These are phyloP conservation scores for Xylona heveae DNA, from an alignment of 495 filamentous ascomycete genomes.

Conservation along the genomic window DNA sequence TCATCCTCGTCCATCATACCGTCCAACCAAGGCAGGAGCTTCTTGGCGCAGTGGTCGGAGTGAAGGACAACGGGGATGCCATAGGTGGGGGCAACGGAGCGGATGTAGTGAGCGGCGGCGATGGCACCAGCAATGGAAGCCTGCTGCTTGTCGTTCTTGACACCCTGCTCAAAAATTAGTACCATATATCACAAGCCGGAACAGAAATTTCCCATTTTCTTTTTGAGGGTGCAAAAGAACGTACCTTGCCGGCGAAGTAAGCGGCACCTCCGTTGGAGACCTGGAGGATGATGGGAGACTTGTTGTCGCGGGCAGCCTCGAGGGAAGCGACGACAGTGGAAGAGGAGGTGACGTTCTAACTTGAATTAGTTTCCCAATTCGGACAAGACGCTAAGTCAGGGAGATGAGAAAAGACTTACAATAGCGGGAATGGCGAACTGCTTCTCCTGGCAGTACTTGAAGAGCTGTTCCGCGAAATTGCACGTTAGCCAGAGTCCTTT, in stretches of 20 bases:
- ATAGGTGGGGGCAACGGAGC: conserved; percentile 67
- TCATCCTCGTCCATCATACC: conserved; percentile 89
- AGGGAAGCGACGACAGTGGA: conserved; percentile 74
- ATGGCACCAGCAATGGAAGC: conserved; percentile 76
- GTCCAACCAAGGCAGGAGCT: conserved; percentile 88
- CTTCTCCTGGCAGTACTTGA: conserved; percentile 69
- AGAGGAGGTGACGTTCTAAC: conserved; percentile 68
- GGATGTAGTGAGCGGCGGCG: conserved; percentile 85
- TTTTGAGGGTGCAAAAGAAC: conserved; percentile 2
- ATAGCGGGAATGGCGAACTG: conserved; percentile 82
- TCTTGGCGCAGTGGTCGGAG: conserved; percentile 89
- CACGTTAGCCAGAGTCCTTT: conserved; percentile 6
- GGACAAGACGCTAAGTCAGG: not conserved
- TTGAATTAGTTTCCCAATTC: not conserved
- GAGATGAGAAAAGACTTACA: conserved; percentile 24
- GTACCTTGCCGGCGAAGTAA: conserved; percentile 79
- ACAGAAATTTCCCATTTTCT: too few species aligned
- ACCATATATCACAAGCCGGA: not conserved
- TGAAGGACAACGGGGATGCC: conserved; percentile 80
- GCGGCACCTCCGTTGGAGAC: conserved; percentile 83
- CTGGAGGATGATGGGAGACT: conserved; percentile 78
- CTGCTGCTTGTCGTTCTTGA: conserved; percentile 64
- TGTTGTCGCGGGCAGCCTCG: conserved; percentile 80
- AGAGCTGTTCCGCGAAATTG: conserved; percentile 27
- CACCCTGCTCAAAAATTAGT: conserved; percentile 26